Evolutionary conservation across 2,329 filamentous ascomycete species (phyloP), one percentile per base, ranked within the genome.

Genomic region (Xylariaceae sp.): DNA sequence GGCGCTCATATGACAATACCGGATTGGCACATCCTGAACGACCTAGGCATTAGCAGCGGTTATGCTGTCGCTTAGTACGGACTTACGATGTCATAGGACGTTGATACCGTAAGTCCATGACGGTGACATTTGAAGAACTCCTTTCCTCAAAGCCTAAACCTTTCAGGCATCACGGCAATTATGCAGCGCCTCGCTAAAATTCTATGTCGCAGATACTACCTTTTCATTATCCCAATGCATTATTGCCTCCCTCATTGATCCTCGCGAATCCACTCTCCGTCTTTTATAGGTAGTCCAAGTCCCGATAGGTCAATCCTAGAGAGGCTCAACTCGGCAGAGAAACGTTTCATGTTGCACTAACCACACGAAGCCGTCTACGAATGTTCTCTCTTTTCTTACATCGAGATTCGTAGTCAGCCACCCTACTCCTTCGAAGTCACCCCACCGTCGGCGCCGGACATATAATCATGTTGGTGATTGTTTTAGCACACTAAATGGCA

Each of bases 11-110:
- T 69, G 66, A 16, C 76, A 78, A 17, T 45, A 29, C 21, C 72
- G 71, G 3, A 71, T 71, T 47, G 65, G 68, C 53, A 79, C 79
- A 69, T 81, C 74, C 58, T 75, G 71, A 37, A 73, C 75, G 17
- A 79, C 78, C 69, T 74, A 78, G 58, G 65, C 61, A 56, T 69
- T 63, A 16, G 65, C 66, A 8, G 63, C 60, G 23, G 71, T 65
- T 14, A 70, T 64, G 45, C 48, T 61, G 16, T 65, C 65, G 49
- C 60, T 66, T n/a, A n/a, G 23, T 65, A 67, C 34, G 65, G 77
- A 14, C 79, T 23, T 21, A 17, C 37, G 34, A 62, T 54, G 40
- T 68, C 64, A 43, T 60, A 64, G 23, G 73, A 65, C 23, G 14
- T 49, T 16, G 39, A 43, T 16, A 28, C 12, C 8, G 7, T 17